Percentiles rank a stretch among this genome's conserved stretches.
These are phyloP conservation scores for Cylindrotheca closterium DNA, from an alignment of 108 stramenopile genomes.

Conservation along the genomic window DNA sequence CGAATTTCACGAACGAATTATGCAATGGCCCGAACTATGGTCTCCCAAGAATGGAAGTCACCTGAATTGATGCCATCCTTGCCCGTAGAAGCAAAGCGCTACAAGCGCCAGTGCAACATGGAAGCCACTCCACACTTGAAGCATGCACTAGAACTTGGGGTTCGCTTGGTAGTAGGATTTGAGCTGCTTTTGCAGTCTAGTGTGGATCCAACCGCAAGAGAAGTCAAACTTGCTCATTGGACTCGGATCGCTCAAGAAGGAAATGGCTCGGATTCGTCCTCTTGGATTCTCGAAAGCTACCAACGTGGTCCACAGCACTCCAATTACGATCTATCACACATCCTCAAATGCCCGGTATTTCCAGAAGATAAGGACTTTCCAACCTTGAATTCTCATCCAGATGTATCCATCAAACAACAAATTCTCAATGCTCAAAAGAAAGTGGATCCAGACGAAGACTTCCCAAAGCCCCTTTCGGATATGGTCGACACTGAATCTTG, in stretches of 20 bases:
- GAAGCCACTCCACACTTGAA: constrained; percentile 42
- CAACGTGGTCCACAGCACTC: constrained; percentile 57
- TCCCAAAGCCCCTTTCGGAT: constrained; percentile 29
- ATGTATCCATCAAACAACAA: constrained; percentile 41
- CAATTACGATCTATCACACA: constrained; percentile 13
- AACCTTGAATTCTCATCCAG: constrained; percentile 45
- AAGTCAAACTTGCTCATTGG: constrained; percentile 56
- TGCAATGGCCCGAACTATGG: constrained; percentile 45
- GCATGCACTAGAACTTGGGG: constrained; percentile 62
- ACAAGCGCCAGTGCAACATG: constrained; percentile 33
- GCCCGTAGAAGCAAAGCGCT: constrained; percentile 33
- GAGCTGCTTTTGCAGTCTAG: constrained; percentile 34
- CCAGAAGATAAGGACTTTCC: constrained; percentile 38
- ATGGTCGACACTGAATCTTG: constrained; percentile 63
- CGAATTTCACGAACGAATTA: constrained; percentile 55
- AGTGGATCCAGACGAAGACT: constrained; percentile 10
- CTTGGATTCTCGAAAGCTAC: constrained; percentile 37
- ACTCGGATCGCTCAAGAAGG: constrained; percentile 43
- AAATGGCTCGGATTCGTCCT: not conserved
- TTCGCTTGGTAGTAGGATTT: constrained; percentile 58
- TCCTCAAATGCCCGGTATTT: constrained; percentile 65
- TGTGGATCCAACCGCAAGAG: constrained; percentile 14
- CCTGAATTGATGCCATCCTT: constrained; percentile 20
- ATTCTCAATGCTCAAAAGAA: constrained; percentile 32
- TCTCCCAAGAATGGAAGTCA: constrained; percentile 18